phyloP scores from a whole-genome alignment of 305 asterid species.

The Fraxinus angustifolia region DNA sequence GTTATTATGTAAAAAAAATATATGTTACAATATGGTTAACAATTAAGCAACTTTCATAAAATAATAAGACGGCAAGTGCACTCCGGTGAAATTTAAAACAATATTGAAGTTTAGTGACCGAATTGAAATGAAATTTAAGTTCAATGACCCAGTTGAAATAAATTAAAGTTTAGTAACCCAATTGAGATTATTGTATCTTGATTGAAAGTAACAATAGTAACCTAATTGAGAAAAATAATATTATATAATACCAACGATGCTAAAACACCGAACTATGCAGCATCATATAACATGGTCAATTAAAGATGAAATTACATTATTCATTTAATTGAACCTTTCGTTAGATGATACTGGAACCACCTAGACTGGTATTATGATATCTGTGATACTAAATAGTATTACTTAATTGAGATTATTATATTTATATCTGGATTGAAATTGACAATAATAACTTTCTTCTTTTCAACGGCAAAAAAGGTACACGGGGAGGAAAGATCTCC shows the following conservation, averaged over 20 bases:
- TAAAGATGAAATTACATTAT: not conserved
- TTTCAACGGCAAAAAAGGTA: not conserved
- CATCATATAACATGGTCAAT: not conserved
- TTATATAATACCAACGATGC: not conserved
- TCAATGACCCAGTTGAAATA: not conserved
- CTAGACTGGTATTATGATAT: not conserved
- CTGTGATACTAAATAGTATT: not conserved
- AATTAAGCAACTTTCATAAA: not conserved
- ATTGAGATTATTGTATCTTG: not conserved
- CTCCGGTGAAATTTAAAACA: not conserved
- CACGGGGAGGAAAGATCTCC: not conserved
- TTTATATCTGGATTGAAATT: not conserved
- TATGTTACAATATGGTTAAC: not conserved
- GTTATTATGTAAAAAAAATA: not conserved
- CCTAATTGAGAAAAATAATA: not conserved
- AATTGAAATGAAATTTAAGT: not conserved
- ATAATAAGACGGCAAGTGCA: not conserved
- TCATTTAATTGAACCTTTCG: not conserved
- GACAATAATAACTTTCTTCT: not conserved
- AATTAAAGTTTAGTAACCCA: not conserved
- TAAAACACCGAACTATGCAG: not conserved
- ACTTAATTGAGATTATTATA: not conserved
- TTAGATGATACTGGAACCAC: not conserved
- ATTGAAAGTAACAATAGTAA: not conserved
- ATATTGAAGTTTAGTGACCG: not conserved